Conservation (phyloP, 768 basidiomycete genomes). For the Collybia nuda region DNA sequence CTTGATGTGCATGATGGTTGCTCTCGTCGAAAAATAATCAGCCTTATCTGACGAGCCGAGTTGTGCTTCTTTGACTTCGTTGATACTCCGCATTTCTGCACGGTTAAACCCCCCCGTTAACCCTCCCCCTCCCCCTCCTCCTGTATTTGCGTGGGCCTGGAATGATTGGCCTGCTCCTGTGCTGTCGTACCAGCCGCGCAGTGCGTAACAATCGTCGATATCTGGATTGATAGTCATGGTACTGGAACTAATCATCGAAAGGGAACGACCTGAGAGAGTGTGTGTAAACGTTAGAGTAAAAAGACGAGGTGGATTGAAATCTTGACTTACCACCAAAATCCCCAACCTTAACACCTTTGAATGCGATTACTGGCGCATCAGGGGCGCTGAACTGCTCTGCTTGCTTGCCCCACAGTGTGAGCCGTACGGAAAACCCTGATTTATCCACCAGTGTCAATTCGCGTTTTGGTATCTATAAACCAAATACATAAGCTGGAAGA, state of each 20-base stretch:
- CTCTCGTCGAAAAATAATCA: constrained; percentile 79
- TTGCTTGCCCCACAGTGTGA: constrained; percentile 96
- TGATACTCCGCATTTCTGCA: constrained; percentile 68
- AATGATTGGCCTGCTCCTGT: constrained; percentile 64
- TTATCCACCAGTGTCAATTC: constrained; percentile 88
- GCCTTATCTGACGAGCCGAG: constrained; percentile 75
- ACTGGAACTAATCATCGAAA: constrained; percentile 82
- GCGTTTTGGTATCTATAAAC: constrained; percentile 74
- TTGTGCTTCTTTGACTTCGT: constrained; percentile 76
- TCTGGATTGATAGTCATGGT: constrained; percentile 88
- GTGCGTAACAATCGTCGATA: constrained; percentile 80
- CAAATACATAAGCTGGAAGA: constrained; percentile 3
- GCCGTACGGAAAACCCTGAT: constrained; percentile 70
- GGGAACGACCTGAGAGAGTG: constrained; percentile 60
- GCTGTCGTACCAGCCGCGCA: constrained; percentile 92
- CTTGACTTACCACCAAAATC: constrained; percentile 77
- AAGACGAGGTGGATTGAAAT: neutral
- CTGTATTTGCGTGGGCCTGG: constrained; percentile 63
- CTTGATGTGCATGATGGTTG: constrained; percentile 88
- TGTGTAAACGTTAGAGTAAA: constrained; percentile 1
- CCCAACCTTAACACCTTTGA: constrained; percentile 91
- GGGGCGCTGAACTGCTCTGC: constrained; percentile 75
- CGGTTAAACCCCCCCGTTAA: constrained; percentile 55
- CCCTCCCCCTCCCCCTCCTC: constrained; percentile 39
- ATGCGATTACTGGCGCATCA: constrained; percentile 76